A percentile compares a stretch with the other conserved stretches of the same genome.
Evolutionary conservation across 192 early-diverging fungal species (phyloP).

Genomic region (Paraglomus brasilianum): DNA sequence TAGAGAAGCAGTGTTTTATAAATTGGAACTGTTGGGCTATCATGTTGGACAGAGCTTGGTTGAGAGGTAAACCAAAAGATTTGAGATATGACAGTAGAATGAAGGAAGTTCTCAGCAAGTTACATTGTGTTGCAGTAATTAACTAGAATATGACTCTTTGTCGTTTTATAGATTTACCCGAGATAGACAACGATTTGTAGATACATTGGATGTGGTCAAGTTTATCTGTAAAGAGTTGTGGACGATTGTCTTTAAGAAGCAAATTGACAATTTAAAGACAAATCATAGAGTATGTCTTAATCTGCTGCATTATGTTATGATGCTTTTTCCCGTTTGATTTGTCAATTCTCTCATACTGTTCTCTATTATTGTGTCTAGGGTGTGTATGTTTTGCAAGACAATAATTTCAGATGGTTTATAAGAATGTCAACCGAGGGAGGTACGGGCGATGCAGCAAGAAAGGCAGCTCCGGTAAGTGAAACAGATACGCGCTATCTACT

Average conservation of each 20-base stretch:
- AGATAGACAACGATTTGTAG: slow-evolving; percentile 83
- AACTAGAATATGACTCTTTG: background rate
- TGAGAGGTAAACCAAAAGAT: slow-evolving; percentile 60
- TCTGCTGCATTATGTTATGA: background rate
- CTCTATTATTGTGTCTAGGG: slow-evolving; percentile 54
- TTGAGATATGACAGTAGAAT: background rate
- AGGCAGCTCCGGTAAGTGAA: slow-evolving; percentile 69
- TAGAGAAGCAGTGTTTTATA: slow-evolving; percentile 85
- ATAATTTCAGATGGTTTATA: slow-evolving; percentile 93
- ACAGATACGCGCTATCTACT: background rate
- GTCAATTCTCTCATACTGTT: background rate
- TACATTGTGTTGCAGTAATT: background rate
- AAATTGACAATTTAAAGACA: slow-evolving; percentile 98
- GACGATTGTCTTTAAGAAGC: slow-evolving; percentile 93
- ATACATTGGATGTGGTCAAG: slow-evolving; percentile 96
- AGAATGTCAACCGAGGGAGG: slow-evolving; percentile 86
- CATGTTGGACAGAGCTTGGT: slow-evolving; percentile 84
- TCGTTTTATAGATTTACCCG: slow-evolving; percentile 66
- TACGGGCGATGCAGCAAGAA: slow-evolving; percentile 71
- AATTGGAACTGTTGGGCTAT: slow-evolving; percentile 89
- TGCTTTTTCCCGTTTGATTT: background rate
- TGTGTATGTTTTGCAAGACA: slow-evolving; percentile 97
- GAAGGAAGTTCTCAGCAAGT: no score
- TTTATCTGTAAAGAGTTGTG: slow-evolving; percentile 99
- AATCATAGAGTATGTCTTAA: slow-evolving; percentile 79